Evolutionary conservation across 805 yeast species (phyloP).

Genomic region (Suhomyces pyralidae): DNA sequence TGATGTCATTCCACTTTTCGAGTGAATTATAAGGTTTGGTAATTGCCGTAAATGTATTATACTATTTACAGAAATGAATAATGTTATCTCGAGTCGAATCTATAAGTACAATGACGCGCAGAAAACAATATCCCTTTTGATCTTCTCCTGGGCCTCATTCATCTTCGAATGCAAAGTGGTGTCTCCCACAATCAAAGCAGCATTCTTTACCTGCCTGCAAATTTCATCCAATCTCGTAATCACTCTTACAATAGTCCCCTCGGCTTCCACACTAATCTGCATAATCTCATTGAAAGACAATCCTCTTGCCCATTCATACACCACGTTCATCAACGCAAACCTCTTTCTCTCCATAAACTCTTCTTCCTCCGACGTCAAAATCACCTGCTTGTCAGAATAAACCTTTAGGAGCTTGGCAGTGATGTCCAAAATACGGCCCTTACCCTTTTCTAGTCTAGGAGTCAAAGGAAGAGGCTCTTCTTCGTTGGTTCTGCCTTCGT

Average conservation of each 20-base stretch:
- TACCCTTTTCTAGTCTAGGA: slow-evolving; percentile 76
- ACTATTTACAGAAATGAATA: no score
- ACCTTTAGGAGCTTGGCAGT: slow-evolving; percentile 60
- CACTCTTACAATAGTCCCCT: slow-evolving; percentile 95
- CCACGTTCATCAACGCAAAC: slow-evolving; percentile 88
- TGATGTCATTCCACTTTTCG: no score
- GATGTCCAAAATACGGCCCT: slow-evolving; percentile 62
- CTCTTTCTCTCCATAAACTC: slow-evolving; percentile 79
- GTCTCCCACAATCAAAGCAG: slow-evolving; percentile 93
- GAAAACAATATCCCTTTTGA: slow-evolving; percentile 94
- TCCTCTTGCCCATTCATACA: slow-evolving; percentile 98
- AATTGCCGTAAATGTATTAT: no score
- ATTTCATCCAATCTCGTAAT: slow-evolving; percentile 92
- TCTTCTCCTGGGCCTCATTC: slow-evolving; percentile 88
- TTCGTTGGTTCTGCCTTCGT: slow-evolving; percentile 73
- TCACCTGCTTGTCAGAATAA: slow-evolving; percentile 65
- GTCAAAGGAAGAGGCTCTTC: slow-evolving; percentile 66
- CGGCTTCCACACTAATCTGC: slow-evolving; percentile 84
- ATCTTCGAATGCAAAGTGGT: slow-evolving; percentile 84
- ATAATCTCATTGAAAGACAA: slow-evolving; percentile 87
- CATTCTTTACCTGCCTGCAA: slow-evolving; percentile 90
- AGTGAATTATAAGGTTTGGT: no score
- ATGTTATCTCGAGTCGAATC: no score
- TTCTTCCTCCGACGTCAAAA: slow-evolving; percentile 78
- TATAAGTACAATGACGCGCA: slow-evolving; percentile 89